Percentiles rank a stretch among this genome's conserved stretches.
phyloP scores from a whole-genome alignment of 176 grass and related monocot species.

The Pontederia crassipes region DNA sequence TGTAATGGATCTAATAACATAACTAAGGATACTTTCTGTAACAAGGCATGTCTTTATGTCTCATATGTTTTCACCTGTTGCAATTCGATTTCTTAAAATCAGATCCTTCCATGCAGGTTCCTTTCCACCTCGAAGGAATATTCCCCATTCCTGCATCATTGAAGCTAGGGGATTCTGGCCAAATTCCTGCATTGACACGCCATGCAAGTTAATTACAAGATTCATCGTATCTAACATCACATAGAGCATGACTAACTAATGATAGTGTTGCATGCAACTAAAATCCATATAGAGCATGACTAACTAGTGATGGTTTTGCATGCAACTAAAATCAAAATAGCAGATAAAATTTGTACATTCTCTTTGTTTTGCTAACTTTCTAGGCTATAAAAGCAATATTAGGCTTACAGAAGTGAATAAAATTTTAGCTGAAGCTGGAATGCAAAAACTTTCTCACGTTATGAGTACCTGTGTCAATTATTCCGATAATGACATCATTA shows the following conservation, averaged over 20 bases:
- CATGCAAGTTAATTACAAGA: too few species aligned
- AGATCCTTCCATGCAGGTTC: slow-evolving; percentile 83
- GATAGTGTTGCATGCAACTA: too few species aligned
- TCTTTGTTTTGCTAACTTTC: background rate
- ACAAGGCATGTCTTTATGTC: too few species aligned
- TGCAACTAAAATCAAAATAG: background rate
- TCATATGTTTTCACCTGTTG: slow-evolving; percentile 53
- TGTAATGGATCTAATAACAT: too few species aligned
- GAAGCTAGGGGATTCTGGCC: slow-evolving; percentile 89
- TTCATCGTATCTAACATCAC: too few species aligned
- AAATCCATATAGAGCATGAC: too few species aligned
- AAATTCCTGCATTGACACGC: slow-evolving; percentile 33
- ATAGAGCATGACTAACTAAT: too few species aligned
- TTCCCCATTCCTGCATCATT: slow-evolving; percentile 52
- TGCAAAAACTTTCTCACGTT: background rate
- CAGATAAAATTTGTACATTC: background rate
- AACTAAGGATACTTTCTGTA: too few species aligned
- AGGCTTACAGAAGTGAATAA: background rate
- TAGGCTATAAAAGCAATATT: background rate
- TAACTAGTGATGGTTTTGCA: too few species aligned
- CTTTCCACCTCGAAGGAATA: slow-evolving; percentile 78
- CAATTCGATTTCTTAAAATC: slow-evolving; percentile 87
- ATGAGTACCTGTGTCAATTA: slow-evolving; percentile 62
- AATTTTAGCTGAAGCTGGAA: background rate
- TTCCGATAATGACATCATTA: slow-evolving; percentile 65